Evolutionary conservation across 768 basidiomycete genomes (phyloP).

Genomic region (Fomitopsis pulvina): DNA sequence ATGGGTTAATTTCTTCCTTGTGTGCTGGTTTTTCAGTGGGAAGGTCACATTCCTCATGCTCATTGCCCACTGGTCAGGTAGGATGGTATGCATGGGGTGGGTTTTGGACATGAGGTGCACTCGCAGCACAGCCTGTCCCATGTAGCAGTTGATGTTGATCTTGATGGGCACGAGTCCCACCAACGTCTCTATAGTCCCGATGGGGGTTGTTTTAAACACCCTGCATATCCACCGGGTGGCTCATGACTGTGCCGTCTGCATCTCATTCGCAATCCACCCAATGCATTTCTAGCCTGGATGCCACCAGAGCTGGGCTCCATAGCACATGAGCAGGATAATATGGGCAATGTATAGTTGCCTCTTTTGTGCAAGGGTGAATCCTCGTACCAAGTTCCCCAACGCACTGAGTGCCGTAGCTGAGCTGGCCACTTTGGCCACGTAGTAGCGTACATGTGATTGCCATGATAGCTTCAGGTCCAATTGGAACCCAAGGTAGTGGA

Average conservation of each 20-base stretch:
- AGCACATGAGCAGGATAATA: constrained; percentile 13
- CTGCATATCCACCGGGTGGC: constrained; percentile 16
- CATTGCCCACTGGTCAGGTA: background rate
- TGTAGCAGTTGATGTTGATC: background rate
- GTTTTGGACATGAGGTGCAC: background rate
- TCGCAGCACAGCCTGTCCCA: background rate
- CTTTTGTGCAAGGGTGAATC: constrained; percentile 9
- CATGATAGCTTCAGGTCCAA: constrained; percentile 11
- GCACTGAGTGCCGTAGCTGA: constrained; percentile 4
- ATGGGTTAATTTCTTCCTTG: background rate
- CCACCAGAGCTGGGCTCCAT: constrained; percentile 18
- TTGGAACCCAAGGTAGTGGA: constrained; percentile 15
- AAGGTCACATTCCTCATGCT: background rate
- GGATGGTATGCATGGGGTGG: background rate
- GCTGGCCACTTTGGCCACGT: constrained; percentile 8
- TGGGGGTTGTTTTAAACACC: constrained; percentile 13
- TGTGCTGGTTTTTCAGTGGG: background rate
- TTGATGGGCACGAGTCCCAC: constrained; percentile 14
- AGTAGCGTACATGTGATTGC: constrained; percentile 6
- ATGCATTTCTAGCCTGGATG: constrained; percentile 5
- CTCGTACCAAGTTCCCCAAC: constrained; percentile 15
- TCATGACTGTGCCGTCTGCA: constrained; percentile 10
- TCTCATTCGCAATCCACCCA: background rate
- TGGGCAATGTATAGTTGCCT: constrained; percentile 13
- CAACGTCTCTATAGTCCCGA: constrained; percentile 10